Evolutionary conservation across 2,329 filamentous ascomycete species (phyloP), one percentile per base, ranked within the genome.

Genomic region (Alternaria sp.): DNA sequence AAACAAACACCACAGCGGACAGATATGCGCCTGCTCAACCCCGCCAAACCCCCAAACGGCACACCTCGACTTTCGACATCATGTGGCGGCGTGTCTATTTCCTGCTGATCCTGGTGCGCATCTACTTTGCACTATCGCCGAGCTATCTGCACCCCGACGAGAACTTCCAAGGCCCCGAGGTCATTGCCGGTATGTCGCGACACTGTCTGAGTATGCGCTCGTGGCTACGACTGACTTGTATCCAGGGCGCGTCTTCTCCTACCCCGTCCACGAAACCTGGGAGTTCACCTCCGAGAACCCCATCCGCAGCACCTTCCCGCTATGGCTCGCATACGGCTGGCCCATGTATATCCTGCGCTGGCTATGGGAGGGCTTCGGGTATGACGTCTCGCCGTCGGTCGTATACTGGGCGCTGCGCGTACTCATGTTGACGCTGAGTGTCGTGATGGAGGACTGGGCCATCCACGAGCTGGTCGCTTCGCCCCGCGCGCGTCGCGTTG

Each of bases 121-220:
- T 98, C 76, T 98, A 95, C 87, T 95, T 98, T 80, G 95, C 96
- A 64, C 84, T 98, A 69, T 94, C 92, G 67, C 92, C 96, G 63
- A 98, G 95, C 85, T 99, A 99, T 81, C 88, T 99, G 50, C 96
- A 99, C 80, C 96, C 96, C 6, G 96, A 99, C 83, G 96, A 99
- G 86, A 96, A 98, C 84, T 99, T 99, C 76, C 96, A 99, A 83
- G 96, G 96, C 37, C 96, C 96, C 15, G 96, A 99, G 84, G 91
- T 98, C 69, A 96, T 98, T 76, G 94, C 95, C 76, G 95, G 95
- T 97, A 74, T 55, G 71, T 25, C 54, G 20, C 41, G 23, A 30
- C 18, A 25, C 46, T 49, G 45, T 14, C 33, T 63, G 49, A 44
- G 15, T 23, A 21, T 51, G 23, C 23, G 18, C n/a, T 21, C 12